Percentiles rank a stretch among this genome's conserved stretches.
phyloP scores from a whole-genome alignment of 257 asterid genomes.

The Solanum lignicaule region DNA sequence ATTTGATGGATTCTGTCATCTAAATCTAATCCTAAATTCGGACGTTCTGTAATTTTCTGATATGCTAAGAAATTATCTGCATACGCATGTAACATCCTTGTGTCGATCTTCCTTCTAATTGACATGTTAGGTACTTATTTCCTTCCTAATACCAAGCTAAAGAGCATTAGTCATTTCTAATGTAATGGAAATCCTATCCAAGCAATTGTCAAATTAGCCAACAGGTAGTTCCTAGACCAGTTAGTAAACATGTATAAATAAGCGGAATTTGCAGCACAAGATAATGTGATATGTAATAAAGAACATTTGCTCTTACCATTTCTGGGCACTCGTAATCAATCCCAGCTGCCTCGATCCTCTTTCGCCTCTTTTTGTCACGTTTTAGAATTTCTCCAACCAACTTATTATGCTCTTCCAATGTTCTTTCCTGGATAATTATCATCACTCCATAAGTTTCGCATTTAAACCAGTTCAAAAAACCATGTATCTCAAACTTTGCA shows the following conservation, averaged over 20 bases:
- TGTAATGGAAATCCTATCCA: background rate
- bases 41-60: background rate
- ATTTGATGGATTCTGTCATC: background rate
- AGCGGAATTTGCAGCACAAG: background rate
- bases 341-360: slow-evolving; percentile 81
- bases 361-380: slow-evolving; percentile 58
- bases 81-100: background rate
- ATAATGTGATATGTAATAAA: background rate
- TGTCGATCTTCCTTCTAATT: background rate
- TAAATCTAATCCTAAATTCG: background rate
- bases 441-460: background rate
- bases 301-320: slow-evolving; percentile 34
- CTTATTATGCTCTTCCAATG: slow-evolving; percentile 57
- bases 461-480: background rate
- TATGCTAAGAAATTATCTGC: background rate
- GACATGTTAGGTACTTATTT: background rate
- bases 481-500: background rate
- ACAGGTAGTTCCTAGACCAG: background rate
- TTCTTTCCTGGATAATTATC: slow-evolving; percentile 42
- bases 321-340: slow-evolving; percentile 79
- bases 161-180: background rate
- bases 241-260: background rate
- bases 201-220: background rate
- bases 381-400: slow-evolving; percentile 46
- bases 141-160: background rate